Base-by-base conservation (phyloP, 1,139 yeast genomes). In the Scheffersomyces parashehatae region DNA sequence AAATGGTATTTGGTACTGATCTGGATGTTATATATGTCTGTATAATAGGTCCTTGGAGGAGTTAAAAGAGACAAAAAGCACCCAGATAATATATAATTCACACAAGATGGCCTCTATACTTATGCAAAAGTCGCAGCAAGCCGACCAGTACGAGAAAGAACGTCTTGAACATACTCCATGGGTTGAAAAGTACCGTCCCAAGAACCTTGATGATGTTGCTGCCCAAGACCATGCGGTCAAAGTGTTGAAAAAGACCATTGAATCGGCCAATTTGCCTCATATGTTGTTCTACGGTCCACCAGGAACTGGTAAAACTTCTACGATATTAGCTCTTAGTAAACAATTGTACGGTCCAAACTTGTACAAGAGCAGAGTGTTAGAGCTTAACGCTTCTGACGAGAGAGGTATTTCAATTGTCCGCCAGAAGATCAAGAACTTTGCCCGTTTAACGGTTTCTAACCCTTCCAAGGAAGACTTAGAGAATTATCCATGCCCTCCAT, bases 201-300 rank as follows among this genome's bases (percentile, higher is more conserved):
- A 81, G 60, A 81, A 78, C 38, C 74, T 93, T 40, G 86, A 82
- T 52, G 98, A 93, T 53, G 89, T 93, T 26, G 77, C 97, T 3
- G 88, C 98, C 0, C 99, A 93, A 60, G 95, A 86, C 42, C 93
- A 89, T 55, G 90, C 98, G 0, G 88, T 91, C 8, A 79, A 79
- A 26, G 95, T 93, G n/a, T 71, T 93, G 51, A 85, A 86, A 61
- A 82, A 84, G 57, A 86, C 96, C 0, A 64, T 95, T 28, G 76
- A 81, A 43, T 81, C 95, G 2, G 86, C 93, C 37, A 91, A 93
- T 60, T 68, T 90, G 44, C 98, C 99, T 2, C 98, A 93, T 63
- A 88, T 91, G 96, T 69, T 93, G 39, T 91, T 91, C 67, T 91
- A 91, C 61, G 98, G 98, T 0, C 97, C 98, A 5, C 97, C 98